Evolutionary conservation across 75 land plant species (phyloP).

Genomic region (Adiantum capillusveneris): DNA sequence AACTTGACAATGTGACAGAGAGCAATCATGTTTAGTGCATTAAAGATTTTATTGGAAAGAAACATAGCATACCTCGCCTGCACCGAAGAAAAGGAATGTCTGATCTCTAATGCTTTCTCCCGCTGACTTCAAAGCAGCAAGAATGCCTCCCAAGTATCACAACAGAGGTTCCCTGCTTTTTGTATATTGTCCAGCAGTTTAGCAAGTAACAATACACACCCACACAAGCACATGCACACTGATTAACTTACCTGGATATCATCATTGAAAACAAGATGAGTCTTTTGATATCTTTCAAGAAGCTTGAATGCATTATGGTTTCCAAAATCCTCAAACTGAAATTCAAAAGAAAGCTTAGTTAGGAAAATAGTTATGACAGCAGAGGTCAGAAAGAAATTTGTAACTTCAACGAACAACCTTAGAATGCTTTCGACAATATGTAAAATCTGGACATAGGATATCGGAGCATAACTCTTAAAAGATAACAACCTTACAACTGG

Average conservation of each 20-base stretch:
- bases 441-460: no score
- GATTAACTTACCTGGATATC: constrained; percentile 17
- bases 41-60: no score
- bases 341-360: background rate
- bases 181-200: no score
- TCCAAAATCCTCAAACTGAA: constrained; percentile 26
- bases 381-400: no score
- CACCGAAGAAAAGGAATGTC: constrained; percentile 24
- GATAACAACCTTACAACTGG: no score
- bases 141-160: constrained; percentile 24
- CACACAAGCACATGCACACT: background rate
- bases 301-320: constrained; percentile 24
- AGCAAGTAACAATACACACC: no score
- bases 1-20: no score
- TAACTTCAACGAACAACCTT: no score
- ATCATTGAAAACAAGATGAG: constrained; percentile 17
- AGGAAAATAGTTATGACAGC: no score
- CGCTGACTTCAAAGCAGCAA: constrained; percentile 22
- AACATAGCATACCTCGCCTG: constrained; percentile 40
- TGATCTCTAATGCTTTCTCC: constrained; percentile 26
- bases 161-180: constrained; percentile 23
- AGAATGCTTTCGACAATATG: no score
- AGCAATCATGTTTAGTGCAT: no score
- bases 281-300: constrained; percentile 7
- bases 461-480: no score